phyloP scores from a whole-genome alignment of 2,329 filamentous ascomycete genomes.

The Aureobasidium zeae region DNA sequence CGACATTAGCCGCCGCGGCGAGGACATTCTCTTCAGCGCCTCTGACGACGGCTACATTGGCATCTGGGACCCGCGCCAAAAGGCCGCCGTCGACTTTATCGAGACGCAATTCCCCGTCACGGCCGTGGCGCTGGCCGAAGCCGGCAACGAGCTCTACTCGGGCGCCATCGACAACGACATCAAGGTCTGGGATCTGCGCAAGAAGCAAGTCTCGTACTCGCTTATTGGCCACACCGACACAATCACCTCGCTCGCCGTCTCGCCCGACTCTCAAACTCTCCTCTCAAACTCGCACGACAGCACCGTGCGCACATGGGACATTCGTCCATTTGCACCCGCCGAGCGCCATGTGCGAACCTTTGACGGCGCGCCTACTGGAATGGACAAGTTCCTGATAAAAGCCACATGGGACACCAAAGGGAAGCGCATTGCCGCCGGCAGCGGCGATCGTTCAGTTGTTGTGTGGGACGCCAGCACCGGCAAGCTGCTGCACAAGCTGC shows the following conservation, averaged over 20 bases:
- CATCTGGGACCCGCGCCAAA: slow-evolving; percentile 90
- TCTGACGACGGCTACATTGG: slow-evolving; percentile 91
- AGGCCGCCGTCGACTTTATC: slow-evolving; percentile 78
- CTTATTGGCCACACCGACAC: slow-evolving; percentile 88
- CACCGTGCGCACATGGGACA: slow-evolving; percentile 91
- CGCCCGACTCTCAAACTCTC: slow-evolving; percentile 82
- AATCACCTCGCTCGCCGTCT: slow-evolving; percentile 80
- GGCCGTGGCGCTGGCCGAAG: slow-evolving; percentile 80
- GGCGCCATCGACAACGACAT: slow-evolving; percentile 97
- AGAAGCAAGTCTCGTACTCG: slow-evolving; percentile 78
- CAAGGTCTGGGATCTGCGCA: slow-evolving; percentile 92
- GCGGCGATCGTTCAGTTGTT: slow-evolving; percentile 81
- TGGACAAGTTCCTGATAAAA: slow-evolving; percentile 85
- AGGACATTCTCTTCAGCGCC: slow-evolving; percentile 81
- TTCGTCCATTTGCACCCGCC: slow-evolving; percentile 83
- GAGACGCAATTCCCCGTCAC: slow-evolving; percentile 89
- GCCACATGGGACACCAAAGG: slow-evolving; percentile 85
- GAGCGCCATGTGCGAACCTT: slow-evolving; percentile 80
- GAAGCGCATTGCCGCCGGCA: slow-evolving; percentile 78
- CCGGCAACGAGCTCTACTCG: slow-evolving; percentile 89
- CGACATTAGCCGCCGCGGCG: slow-evolving; percentile 79
- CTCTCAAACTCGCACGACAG: slow-evolving; percentile 91
- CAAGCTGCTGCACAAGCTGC: slow-evolving; percentile 87
- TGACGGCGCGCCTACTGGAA: slow-evolving; percentile 76
- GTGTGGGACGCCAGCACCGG: slow-evolving; percentile 86